These are phyloP conservation scores for Symbiotaphrina buchneri DNA, from an alignment of 495 filamentous ascomycete genomes.

Conservation along the genomic window DNA sequence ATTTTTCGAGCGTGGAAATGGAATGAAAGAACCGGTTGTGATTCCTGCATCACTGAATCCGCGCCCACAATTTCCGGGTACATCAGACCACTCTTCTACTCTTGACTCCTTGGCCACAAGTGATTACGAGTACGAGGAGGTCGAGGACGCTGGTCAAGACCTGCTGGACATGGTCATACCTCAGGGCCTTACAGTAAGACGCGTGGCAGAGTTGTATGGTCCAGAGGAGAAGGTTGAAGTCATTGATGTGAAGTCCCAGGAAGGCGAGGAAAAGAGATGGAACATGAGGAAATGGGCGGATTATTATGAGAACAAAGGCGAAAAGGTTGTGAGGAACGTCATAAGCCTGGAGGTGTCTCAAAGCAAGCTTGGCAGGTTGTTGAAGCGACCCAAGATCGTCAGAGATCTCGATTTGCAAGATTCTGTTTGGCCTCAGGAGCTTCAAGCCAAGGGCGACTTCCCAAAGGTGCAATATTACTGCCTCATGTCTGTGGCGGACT, in stretches of 20 bases:
- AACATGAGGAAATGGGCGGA: conserved; percentile 51
- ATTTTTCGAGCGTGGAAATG: conserved; percentile 39
- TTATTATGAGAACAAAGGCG: conserved; percentile 45
- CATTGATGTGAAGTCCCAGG: conserved; percentile 57
- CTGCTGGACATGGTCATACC: conserved; percentile 57
- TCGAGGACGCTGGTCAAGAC: conserved; percentile 38
- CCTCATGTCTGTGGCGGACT: conserved; percentile 61
- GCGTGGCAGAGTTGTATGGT: conserved; percentile 44
- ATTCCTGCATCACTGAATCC: conserved; percentile 46
- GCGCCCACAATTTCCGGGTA: conserved; percentile 12
- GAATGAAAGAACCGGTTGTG: conserved; percentile 49
- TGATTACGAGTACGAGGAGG: conserved; percentile 19
- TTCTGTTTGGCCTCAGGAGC: conserved; percentile 43
- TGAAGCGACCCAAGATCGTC: conserved; percentile 45
- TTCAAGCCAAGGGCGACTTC: conserved; percentile 29
- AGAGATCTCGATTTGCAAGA: conserved; percentile 53
- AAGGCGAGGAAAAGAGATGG: conserved; percentile 45
- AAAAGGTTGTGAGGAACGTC: conserved; percentile 48
- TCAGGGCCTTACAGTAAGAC: conserved; percentile 37
- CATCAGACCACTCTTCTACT: conserved; percentile 7
- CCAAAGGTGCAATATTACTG: conserved; percentile 51
- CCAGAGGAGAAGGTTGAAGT: conserved; percentile 43
- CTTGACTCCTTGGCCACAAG: conserved; percentile 10
- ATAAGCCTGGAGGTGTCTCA: conserved; percentile 58
- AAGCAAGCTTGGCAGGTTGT: conserved; percentile 38